Evolutionary conservation across 1,139 yeast genomes (phyloP).

Genomic region (Hyphopichia burtonii): DNA sequence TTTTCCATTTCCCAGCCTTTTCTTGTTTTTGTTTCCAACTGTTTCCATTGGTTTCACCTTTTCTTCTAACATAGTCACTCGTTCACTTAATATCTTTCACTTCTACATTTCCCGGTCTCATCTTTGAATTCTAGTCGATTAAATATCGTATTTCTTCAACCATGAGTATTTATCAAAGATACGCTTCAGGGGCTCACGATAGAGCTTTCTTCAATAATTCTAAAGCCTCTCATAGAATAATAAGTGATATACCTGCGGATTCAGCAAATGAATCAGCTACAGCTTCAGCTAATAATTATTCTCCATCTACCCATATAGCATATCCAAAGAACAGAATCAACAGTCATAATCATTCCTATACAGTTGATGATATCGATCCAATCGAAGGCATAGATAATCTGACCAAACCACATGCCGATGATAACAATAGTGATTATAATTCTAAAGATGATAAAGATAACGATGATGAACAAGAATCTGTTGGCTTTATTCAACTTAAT

Average conservation of each 20-base stretch:
- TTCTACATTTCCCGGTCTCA: too few relatives aligned
- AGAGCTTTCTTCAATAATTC: constrained; percentile 16
- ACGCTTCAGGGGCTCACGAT: constrained; percentile 41
- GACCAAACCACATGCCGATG: background rate
- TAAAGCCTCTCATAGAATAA: background rate
- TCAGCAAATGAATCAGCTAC: constrained; percentile 1
- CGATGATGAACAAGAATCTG: background rate
- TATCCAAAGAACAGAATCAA: background rate
- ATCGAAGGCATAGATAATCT: background rate
- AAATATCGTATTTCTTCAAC: background rate
- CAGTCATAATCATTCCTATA: background rate
- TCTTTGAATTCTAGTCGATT: too few relatives aligned
- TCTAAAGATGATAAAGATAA: background rate
- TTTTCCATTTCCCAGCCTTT: background rate
- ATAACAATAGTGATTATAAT: background rate
- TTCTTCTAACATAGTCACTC: too few relatives aligned
- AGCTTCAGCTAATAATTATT: background rate
- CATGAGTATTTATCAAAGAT: constrained; percentile 35
- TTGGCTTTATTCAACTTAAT: constrained; percentile 7
- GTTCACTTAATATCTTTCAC: too few relatives aligned
- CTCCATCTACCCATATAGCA: constrained; percentile 1
- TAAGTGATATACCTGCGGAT: constrained; percentile 3
- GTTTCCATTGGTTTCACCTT: too few relatives aligned
- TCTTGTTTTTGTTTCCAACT: background rate
- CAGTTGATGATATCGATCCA: background rate